Conservation (phyloP, 148 eudicot genomes). For the Fallopia convolvulus region DNA sequence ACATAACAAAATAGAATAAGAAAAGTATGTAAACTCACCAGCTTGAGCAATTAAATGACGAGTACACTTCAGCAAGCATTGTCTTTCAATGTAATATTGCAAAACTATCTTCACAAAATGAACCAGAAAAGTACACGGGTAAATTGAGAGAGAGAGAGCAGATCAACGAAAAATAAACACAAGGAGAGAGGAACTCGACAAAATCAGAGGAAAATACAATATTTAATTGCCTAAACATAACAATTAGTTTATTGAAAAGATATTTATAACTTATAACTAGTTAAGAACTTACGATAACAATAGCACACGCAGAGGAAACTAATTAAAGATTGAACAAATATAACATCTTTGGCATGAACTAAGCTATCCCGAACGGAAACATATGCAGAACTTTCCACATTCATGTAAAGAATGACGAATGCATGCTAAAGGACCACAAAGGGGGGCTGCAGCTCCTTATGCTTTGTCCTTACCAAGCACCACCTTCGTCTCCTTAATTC, state of each 20-base stretch:
- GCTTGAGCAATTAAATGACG: constrained; percentile 69
- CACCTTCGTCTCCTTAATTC: neutral
- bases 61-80: constrained; percentile 91
- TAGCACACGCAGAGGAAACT: neutral
- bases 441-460: neutral
- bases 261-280: neutral
- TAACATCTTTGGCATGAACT: neutral
- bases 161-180: neutral
- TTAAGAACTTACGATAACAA: neutral
- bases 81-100: constrained; percentile 87
- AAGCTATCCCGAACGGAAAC: neutral
- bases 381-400: neutral
- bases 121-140: neutral
- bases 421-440: neutral
- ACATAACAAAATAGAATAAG: neutral
- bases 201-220: neutral
- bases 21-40: constrained; percentile 40
- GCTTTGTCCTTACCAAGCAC: neutral
- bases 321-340: neutral
- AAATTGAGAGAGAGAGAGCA: neutral
- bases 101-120: constrained; percentile 54
- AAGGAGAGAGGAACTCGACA: neutral
- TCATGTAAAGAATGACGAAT: neutral
- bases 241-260: neutral
- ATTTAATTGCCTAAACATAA: neutral